These are phyloP conservation scores for Chaetomium sp. DNA, from an alignment of 2,329 filamentous ascomycete species.

Conservation along the genomic window DNA sequence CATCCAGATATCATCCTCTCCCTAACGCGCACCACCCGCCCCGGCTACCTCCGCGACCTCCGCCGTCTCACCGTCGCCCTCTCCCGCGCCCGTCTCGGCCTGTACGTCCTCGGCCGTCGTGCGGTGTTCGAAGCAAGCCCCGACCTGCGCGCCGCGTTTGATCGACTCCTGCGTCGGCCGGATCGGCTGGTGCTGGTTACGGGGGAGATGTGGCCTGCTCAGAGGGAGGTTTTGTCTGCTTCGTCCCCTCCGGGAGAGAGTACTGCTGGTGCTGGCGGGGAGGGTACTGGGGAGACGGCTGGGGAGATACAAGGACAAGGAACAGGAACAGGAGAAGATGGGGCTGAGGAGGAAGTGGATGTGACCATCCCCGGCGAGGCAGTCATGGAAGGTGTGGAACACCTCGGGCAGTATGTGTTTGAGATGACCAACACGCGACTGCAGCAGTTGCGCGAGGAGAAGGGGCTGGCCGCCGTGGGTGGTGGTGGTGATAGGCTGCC, in stretches of 20 bases:
- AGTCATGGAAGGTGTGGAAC: constrained; percentile 85
- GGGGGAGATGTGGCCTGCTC: constrained; percentile 76
- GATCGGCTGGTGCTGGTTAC: constrained; percentile 77
- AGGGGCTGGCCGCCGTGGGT: constrained; percentile 26
- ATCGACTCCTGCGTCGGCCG: constrained; percentile 66
- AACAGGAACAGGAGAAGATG: constrained; percentile 36
- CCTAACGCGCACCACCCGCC: constrained; percentile 77
- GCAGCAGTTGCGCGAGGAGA: constrained; percentile 41
- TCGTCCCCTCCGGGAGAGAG: too few species aligned
- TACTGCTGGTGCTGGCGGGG: too few species aligned
- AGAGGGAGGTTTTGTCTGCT: constrained; percentile 37
- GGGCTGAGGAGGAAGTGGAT: constrained; percentile 22
- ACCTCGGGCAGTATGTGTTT: constrained; percentile 90
- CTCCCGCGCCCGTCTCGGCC: constrained; percentile 80
- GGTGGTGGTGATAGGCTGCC: constrained; percentile 15
- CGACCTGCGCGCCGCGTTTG: constrained; percentile 82
- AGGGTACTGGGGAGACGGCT: not conserved
- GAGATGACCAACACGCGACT: constrained; percentile 76
- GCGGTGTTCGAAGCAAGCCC: constrained; percentile 83
- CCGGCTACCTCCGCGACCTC: constrained; percentile 89
- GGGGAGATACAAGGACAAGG: not conserved
- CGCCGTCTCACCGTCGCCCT: constrained; percentile 90
- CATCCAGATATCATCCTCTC: constrained; percentile 80
- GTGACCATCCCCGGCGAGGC: constrained; percentile 48
- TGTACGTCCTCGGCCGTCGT: constrained; percentile 86